These are phyloP conservation scores for Alternaria sp. DNA, from an alignment of 2,329 filamentous ascomycete species.

Conservation along the genomic window DNA sequence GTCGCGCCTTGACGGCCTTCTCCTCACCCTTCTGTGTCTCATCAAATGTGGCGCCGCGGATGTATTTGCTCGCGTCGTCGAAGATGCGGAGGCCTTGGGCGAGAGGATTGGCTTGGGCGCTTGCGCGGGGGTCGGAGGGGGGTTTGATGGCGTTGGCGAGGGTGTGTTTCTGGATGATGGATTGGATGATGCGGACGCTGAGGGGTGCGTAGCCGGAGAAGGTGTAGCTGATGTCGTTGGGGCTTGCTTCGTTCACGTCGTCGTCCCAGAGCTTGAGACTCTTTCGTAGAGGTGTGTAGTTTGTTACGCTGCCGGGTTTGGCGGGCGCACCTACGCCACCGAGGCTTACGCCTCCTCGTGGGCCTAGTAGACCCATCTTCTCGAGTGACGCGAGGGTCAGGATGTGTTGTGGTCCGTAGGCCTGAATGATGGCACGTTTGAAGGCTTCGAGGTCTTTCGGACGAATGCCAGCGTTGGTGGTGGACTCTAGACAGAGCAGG, in stretches of 20 bases:
- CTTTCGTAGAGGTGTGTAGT: conserved; percentile 88
- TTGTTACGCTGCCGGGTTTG: conserved; percentile 63
- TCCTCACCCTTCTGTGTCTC: conserved; percentile 91
- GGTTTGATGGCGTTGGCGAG: conserved; percentile 66
- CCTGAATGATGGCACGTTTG: conserved; percentile 84
- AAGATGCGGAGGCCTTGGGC: conserved; percentile 91
- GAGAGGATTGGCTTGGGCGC: conserved; percentile 59
- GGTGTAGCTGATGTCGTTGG: conserved; percentile 95
- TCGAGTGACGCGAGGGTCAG: conserved; percentile 88
- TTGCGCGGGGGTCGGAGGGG: conserved; percentile 47
- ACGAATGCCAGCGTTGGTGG: conserved; percentile 85
- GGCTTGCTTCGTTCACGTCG: conserved; percentile 93
- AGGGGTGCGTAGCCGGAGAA: conserved; percentile 97
- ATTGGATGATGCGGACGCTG: conserved; percentile 89
- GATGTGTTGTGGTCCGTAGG: conserved; percentile 93
- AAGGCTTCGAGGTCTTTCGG: conserved; percentile 89
- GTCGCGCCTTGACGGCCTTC: conserved; percentile 85
- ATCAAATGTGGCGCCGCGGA: conserved; percentile 87
- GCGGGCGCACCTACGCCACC: conserved; percentile 55
- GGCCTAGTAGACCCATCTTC: conserved; percentile 84
- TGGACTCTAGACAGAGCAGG: conserved; percentile 88
- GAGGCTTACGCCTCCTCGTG: conserved; percentile 51
- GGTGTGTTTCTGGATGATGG: conserved; percentile 88
- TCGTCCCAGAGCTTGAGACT: conserved; percentile 89
- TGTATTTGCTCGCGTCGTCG: conserved; percentile 88